A percentile compares a stretch with the other conserved stretches of the same genome.
Conservation (phyloP, 2,329 filamentous ascomycete species). For the Beauveria brongniartii region DNA sequence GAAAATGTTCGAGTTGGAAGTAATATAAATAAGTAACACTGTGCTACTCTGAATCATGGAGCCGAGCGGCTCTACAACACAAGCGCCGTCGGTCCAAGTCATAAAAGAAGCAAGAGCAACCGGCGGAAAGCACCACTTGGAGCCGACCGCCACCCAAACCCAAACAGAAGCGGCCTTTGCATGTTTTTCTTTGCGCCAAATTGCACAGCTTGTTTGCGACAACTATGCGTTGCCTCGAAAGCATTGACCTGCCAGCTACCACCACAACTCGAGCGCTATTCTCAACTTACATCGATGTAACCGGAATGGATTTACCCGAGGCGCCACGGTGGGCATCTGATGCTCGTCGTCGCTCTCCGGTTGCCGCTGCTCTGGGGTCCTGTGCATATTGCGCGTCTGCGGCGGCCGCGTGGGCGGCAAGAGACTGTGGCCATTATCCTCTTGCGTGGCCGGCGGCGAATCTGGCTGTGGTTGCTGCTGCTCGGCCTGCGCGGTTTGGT, state of each 20-base stretch:
- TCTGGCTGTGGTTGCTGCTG: constrained; percentile 12
- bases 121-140: background rate
- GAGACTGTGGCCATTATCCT: background rate
- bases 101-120: background rate
- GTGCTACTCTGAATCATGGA: background rate
- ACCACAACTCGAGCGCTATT: background rate
- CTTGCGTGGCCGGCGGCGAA: background rate
- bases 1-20: background rate
- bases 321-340: constrained; percentile 18
- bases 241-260: no score
- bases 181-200: background rate
- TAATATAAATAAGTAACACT: background rate
- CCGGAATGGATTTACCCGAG: constrained; percentile 29
- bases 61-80: background rate
- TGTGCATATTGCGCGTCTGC: constrained; percentile 13
- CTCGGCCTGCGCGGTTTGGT: constrained; percentile 9
- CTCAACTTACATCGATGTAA: constrained; percentile 28
- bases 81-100: background rate
- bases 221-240: no score
- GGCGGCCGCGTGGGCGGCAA: constrained; percentile 1
- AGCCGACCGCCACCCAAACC: background rate
- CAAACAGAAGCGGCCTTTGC: no score
- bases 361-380: constrained; percentile 20
- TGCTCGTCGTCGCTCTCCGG: constrained; percentile 13
- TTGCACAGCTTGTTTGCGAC: background rate